phyloP scores from a whole-genome alignment of 192 early-diverging fungal species.

The Backusella psychrophila region DNA sequence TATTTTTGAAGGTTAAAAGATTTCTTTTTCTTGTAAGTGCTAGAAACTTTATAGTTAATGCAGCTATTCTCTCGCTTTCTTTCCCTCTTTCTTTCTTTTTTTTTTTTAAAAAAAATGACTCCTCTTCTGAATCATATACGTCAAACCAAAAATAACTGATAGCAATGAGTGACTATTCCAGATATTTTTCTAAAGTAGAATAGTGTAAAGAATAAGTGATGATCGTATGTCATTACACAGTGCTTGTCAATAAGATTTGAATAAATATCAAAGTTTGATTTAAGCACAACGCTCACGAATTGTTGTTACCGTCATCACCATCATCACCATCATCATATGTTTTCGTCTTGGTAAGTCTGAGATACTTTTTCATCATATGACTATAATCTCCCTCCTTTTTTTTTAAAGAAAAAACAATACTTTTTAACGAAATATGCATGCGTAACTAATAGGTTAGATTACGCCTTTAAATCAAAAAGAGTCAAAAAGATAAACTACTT shows the following conservation, averaged over 20 bases:
- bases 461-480: neutral
- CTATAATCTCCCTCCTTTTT: conserved; percentile 4
- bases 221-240: neutral
- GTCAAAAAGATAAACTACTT: neutral
- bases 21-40: too few relatives aligned
- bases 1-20: neutral
- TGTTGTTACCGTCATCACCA: neutral
- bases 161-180: neutral
- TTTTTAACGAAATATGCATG: neutral
- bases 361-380: neutral
- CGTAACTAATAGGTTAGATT: neutral
- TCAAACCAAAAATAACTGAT: neutral
- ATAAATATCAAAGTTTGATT: neutral
- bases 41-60: too few relatives aligned
- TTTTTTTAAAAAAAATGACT: neutral
- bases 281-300: neutral
- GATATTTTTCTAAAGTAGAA: neutral
- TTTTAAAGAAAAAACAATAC: neutral
- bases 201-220: neutral
- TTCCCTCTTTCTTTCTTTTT: neutral
- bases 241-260: neutral
- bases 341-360: neutral
- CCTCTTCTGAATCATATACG: neutral
- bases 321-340: neutral
- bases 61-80: too few relatives aligned